These are phyloP conservation scores for Raffaelea arxii DNA, from an alignment of 2,329 filamentous ascomycete genomes.

Conservation along the genomic window DNA sequence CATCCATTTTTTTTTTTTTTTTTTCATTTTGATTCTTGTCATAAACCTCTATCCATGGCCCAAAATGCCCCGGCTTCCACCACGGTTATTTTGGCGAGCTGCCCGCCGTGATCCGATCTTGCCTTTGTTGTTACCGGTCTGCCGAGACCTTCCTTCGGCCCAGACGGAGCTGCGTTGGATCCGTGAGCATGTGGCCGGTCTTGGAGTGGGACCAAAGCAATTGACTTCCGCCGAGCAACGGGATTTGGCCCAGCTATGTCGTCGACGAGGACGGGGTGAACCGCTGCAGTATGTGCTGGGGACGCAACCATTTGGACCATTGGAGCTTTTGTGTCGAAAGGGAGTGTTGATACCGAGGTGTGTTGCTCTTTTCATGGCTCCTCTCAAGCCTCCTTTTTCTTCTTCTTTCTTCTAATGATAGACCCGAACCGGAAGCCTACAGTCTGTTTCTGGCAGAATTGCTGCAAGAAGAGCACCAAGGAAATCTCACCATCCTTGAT, in stretches of 20 bases:
- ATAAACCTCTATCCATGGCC: neutral
- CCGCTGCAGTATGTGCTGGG: constrained; percentile 88
- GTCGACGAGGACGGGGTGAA: constrained; percentile 46
- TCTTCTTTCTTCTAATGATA: constrained; percentile 13
- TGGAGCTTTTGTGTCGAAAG: constrained; percentile 66
- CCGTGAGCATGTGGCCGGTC: constrained; percentile 39
- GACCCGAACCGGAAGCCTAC: constrained; percentile 63
- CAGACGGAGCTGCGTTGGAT: constrained; percentile 67
- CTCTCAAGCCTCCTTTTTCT: neutral
- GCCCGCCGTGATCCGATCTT: constrained; percentile 44
- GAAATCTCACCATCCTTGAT: constrained; percentile 58
- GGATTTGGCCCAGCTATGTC: constrained; percentile 29
- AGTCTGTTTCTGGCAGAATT: constrained; percentile 41
- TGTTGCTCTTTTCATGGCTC: constrained; percentile 9
- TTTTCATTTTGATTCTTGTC: neutral
- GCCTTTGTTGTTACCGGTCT: constrained; percentile 51
- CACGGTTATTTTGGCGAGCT: constrained; percentile 45
- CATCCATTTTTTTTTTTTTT: neutral
- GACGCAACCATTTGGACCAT: constrained; percentile 73
- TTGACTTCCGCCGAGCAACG: neutral
- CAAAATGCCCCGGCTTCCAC: constrained; percentile 54
- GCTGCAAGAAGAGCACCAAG: constrained; percentile 1
- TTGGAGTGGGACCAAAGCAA: no score
- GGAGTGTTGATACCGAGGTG: constrained; percentile 81
- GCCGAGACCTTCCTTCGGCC: constrained; percentile 53